These are phyloP conservation scores for Aspergillus neotritici DNA, from an alignment of 2,329 filamentous ascomycete species.

Conservation along the genomic window DNA sequence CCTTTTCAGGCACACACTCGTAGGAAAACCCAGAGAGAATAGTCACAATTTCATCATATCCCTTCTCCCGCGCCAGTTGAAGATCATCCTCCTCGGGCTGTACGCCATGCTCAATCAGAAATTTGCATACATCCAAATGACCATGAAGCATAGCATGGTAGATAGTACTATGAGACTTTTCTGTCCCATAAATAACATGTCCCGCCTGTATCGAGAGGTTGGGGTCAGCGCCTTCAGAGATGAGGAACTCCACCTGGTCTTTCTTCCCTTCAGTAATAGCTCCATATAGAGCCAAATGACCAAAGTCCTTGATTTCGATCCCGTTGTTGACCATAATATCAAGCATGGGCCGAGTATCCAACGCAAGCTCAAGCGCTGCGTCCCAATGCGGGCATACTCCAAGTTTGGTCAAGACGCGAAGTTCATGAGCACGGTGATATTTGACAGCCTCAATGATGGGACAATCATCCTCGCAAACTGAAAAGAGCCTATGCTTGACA, in stretches of 20 bases:
- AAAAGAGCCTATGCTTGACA: no score
- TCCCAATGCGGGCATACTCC: neutral
- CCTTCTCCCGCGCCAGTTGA: no score
- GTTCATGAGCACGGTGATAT: no score
- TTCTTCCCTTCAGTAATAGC: neutral
- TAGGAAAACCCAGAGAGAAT: neutral
- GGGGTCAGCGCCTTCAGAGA: conserved; percentile 1
- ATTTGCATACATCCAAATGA: neutral
- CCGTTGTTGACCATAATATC: neutral
- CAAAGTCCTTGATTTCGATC: neutral
- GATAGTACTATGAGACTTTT: neutral
- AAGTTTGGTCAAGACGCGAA: neutral
- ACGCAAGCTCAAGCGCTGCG: neutral
- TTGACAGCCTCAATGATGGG: no score
- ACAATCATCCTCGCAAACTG: no score
- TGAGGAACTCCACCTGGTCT: conserved; percentile 2
- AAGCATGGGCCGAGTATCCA: neutral
- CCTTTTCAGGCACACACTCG: neutral
- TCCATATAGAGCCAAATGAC: neutral
- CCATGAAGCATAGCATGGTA: neutral
- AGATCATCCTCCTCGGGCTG: conserved; percentile 1
- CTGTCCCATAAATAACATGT: neutral
- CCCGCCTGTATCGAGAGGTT: neutral
- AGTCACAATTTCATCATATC: conserved; percentile 1
- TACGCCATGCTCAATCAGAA: neutral